A percentile compares a stretch with the other conserved stretches of the same genome.
Conservation (phyloP, 2,329 filamentous ascomycete genomes). For the Nannizziopsis arthrosporioides region DNA sequence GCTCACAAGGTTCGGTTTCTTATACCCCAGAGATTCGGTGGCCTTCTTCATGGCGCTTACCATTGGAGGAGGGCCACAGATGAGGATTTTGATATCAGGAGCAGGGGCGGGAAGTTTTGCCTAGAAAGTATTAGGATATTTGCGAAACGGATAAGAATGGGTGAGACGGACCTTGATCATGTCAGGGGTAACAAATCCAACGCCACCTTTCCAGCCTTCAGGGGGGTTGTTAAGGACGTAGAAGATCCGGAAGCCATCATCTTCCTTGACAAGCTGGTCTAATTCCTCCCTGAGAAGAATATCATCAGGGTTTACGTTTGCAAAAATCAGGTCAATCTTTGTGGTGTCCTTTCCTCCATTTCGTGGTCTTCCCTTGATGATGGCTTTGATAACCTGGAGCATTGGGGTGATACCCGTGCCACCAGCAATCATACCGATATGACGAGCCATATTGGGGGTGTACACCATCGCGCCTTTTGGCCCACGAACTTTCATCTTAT, state of each 20-base stretch:
- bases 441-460: conserved; percentile 88
- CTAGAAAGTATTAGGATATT: conserved; percentile 22
- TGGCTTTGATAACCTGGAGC: conserved; percentile 89
- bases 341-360: conserved; percentile 66
- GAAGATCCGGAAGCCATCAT: conserved; percentile 73
- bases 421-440: conserved; percentile 96
- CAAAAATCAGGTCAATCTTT: conserved; percentile 88
- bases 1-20: conserved; percentile 88
- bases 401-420: conserved; percentile 97
- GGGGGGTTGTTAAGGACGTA: conserved; percentile 96
- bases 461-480: conserved; percentile 98
- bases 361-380: conserved; percentile 60
- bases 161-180: conserved; percentile 67
- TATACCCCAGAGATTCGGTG: conserved; percentile 74
- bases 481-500: conserved; percentile 79
- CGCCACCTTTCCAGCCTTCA: conserved; percentile 78
- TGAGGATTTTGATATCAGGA: conserved; percentile 78
- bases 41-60: conserved; percentile 94
- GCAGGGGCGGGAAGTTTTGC: conserved; percentile 63
- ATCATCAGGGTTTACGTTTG: conserved; percentile 86
- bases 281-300: conserved; percentile 90
- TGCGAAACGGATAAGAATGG: neutral
- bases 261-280: conserved; percentile 63
- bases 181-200: conserved; percentile 87
- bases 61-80: conserved; percentile 96